Base-by-base conservation (phyloP, 148 eudicot genomes). In the Nepenthes mirabilis region DNA sequence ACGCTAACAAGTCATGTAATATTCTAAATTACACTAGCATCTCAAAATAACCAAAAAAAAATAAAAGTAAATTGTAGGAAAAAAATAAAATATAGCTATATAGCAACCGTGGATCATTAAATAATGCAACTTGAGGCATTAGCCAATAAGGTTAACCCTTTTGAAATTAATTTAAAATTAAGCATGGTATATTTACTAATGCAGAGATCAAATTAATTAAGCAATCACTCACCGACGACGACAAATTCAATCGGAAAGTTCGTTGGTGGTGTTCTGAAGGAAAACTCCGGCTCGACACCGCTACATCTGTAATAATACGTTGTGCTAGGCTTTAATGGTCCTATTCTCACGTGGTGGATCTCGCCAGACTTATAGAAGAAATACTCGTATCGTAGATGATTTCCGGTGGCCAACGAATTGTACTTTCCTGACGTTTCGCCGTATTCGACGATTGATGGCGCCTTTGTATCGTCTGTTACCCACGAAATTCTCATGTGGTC, bases 251-350 rank as follows among this genome's bases (percentile, higher is more conserved):
- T 68, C 1, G 95, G 95, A 35, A 84, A 75, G 45, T 66, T 61
- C 3, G 82, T 45, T 11, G 95, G 84, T n/a, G 91, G 95, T 12
- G 91, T 88, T 49, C 67, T 54, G 60, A 88, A 82, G 51, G 82
- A 82, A 37, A 80, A 84, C 78, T 88, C 88, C 2, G 81, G 78
- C 1, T 78, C 88, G 6, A 57, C 69, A n/a, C 76, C 76, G 63
- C 95, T 80, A 47, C 95, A 88, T 36, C 77, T 36, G 61, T 88
- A 88, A 67, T 82, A 84, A 57, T 88, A 88, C 0, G 72, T 77
- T 0, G 88, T 84, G 72, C 61, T 57, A 1, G 95, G 82, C 57
- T 79, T 73, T 72, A 88, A 69, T 5, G 88, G 91, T 10, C 95
- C 95, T 13, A 88, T 84, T 2, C 61, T 71, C 32, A 71, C 81